These are phyloP conservation scores for Dryadomyces quercus-mongolicae DNA, from an alignment of 2,329 filamentous ascomycete genomes.

Conservation along the genomic window DNA sequence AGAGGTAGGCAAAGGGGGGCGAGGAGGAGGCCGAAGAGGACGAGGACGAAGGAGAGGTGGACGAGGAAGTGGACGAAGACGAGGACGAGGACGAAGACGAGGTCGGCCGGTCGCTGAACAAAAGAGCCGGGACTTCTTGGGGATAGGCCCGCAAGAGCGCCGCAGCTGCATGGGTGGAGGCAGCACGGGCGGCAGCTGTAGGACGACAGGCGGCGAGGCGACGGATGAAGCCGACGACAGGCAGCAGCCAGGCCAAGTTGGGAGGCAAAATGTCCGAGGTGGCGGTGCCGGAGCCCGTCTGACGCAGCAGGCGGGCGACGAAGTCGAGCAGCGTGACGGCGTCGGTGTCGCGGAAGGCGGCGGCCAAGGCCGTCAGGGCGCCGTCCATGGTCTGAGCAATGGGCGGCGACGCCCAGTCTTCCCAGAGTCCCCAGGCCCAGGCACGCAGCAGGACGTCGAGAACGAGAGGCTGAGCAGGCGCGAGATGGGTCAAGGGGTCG, in stretches of 20 bases:
- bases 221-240: constrained; percentile 34
- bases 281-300: constrained; percentile 17
- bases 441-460: constrained; percentile 44
- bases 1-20: constrained; percentile 34
- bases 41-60: constrained; percentile 45
- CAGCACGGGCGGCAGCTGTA: constrained; percentile 39
- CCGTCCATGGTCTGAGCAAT: constrained; percentile 27
- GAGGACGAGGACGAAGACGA: not conserved
- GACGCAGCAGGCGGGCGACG: constrained; percentile 38
- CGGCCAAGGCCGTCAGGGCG: constrained; percentile 34
- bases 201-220: constrained; percentile 43
- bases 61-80: constrained; percentile 44
- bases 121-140: constrained; percentile 26
- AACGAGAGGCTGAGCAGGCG: constrained; percentile 38
- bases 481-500: constrained; percentile 43
- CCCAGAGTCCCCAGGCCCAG: constrained; percentile 32
- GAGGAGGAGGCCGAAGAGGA: not conserved
- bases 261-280: constrained; percentile 17
- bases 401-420: not conserved
- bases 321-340: constrained; percentile 47
- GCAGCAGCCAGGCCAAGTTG: constrained; percentile 40
- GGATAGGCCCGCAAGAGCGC: constrained; percentile 46
- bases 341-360: constrained; percentile 46
- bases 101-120: constrained; percentile 33
- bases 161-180: constrained; percentile 47